Evolutionary conservation across 306 rosid species (phyloP).

Genomic region (Corylus avellana): DNA sequence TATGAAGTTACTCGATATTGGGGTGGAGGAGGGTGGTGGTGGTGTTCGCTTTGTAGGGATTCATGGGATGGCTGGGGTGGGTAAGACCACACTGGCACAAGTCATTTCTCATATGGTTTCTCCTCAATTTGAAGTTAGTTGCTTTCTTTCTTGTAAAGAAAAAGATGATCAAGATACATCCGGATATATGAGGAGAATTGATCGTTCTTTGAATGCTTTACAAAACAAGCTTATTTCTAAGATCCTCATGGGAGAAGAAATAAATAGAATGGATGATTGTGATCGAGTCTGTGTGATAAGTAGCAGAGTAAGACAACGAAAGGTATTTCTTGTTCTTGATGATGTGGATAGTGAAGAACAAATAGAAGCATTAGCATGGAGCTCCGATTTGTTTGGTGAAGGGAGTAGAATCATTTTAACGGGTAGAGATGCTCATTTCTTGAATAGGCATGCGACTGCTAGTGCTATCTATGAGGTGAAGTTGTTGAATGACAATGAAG

Average conservation of each 20-base stretch:
- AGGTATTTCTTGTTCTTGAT: neutral
- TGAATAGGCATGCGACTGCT: neutral
- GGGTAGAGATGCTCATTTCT: neutral
- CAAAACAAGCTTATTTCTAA: neutral
- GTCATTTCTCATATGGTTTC: neutral
- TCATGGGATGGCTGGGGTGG: too few relatives aligned
- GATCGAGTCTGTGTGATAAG: neutral
- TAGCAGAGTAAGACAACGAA: neutral
- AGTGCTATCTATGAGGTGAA: neutral
- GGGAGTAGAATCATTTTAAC: slow-evolving; percentile 1
- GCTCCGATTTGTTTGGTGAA: neutral
- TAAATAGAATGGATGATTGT: neutral
- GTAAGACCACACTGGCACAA: too few relatives aligned
- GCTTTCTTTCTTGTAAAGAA: neutral
- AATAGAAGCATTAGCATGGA: neutral
- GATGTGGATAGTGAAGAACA: neutral
- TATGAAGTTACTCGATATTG: too few relatives aligned
- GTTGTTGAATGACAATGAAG: neutral
- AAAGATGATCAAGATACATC: too few relatives aligned
- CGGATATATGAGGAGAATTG: too few relatives aligned
- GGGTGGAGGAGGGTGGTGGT: too few relatives aligned
- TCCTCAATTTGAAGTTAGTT: neutral
- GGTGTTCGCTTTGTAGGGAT: too few relatives aligned
- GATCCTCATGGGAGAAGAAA: neutral
- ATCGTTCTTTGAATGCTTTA: too few relatives aligned